These are phyloP conservation scores for Globisporangium okanoganense DNA, from an alignment of 352 stramenopile genomes.

Conservation along the genomic window DNA sequence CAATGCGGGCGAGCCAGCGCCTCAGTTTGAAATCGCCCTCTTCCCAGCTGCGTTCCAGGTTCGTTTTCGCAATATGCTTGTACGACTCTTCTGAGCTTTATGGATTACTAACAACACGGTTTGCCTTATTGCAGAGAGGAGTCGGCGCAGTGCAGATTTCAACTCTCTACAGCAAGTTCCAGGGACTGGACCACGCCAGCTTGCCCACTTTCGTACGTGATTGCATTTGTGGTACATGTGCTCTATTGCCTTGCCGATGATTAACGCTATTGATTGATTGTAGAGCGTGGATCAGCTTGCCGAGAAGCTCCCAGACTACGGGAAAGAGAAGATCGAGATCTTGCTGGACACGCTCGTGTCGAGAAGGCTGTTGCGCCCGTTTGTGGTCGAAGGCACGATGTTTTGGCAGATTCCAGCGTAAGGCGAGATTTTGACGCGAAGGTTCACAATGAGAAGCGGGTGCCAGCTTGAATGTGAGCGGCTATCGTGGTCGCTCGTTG, in stretches of 20 bases:
- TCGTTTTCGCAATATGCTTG: neutral
- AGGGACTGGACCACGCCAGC: constrained; percentile 34
- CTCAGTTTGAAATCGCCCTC: constrained; percentile 68
- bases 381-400: constrained; percentile 83
- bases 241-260: constrained; percentile 9
- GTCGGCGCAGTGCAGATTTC: constrained; percentile 79
- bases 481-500: neutral
- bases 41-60: constrained; percentile 79
- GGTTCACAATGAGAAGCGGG: too few relatives aligned
- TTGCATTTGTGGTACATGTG: constrained; percentile 11
- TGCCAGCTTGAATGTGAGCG: neutral
- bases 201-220: constrained; percentile 63
- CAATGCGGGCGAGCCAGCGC: constrained; percentile 51
- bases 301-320: constrained; percentile 63
- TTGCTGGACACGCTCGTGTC: constrained; percentile 78
- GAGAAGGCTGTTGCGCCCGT: constrained; percentile 64
- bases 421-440: neutral
- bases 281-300: constrained; percentile 72
- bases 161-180: constrained; percentile 84
- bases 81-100: neutral
- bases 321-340: constrained; percentile 71
- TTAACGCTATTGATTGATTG: neutral
- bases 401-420: constrained; percentile 74
- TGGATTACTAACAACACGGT: neutral
- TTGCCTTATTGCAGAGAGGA: constrained; percentile 38